phyloP scores from a whole-genome alignment of 352 stramenopile species.

The Pythium dissotocum region DNA sequence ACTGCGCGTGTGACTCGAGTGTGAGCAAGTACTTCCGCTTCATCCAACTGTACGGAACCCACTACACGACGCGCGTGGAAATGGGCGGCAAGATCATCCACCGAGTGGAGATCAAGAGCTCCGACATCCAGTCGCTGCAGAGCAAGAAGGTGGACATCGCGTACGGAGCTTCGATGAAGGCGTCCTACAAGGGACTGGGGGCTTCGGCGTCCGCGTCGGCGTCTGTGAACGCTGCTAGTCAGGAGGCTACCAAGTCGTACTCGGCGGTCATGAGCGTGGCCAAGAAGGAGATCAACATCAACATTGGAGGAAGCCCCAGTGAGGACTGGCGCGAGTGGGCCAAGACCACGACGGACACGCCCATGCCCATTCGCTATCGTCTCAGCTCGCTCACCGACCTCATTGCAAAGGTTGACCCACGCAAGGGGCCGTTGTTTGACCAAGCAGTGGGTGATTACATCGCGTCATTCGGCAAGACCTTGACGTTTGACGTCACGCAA shows the following conservation, averaged over 20 bases:
- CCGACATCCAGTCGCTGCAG: constrained; percentile 28
- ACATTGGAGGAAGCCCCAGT: constrained; percentile 32
- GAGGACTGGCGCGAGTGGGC: constrained; percentile 37
- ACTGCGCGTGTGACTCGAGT: constrained; percentile 32
- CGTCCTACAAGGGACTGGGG: constrained; percentile 28
- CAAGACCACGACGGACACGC: constrained; percentile 20
- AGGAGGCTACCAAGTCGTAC: constrained; percentile 24
- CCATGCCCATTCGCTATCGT: constrained; percentile 31
- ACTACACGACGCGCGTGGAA: constrained; percentile 35
- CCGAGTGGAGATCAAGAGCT: constrained; percentile 36
- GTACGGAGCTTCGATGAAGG: constrained; percentile 37
- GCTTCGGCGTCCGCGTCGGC: constrained; percentile 25
- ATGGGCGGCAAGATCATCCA: constrained; percentile 37
- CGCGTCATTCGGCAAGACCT: constrained; percentile 27
- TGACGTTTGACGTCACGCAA: constrained; percentile 27
- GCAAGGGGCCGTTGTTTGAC: constrained; percentile 26
- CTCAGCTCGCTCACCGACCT: constrained; percentile 31
- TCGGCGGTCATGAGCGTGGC: constrained; percentile 31
- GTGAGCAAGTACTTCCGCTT: constrained; percentile 33
- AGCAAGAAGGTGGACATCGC: constrained; percentile 34
- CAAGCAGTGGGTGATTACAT: constrained; percentile 32
- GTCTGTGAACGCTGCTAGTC: constrained; percentile 20
- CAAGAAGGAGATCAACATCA: constrained; percentile 38
- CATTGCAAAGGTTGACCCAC: constrained; percentile 22
- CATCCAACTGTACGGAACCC: constrained; percentile 31